Evolutionary conservation across 306 rosid genomes (phyloP).

Genomic region (Prunus kanzakura): DNA sequence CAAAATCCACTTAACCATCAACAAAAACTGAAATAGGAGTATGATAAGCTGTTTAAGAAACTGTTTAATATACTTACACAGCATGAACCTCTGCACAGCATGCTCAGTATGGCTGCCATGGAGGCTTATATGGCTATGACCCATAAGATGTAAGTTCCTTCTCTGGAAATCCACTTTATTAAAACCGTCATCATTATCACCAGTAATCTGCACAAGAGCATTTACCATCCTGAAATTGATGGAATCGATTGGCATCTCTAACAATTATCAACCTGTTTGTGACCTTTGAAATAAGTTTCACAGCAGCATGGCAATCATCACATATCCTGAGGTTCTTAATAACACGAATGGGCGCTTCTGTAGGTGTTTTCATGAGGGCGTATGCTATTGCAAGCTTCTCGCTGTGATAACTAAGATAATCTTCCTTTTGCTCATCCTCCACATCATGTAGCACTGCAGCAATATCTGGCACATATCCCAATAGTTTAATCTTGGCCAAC

Average conservation of each 20-base stretch:
- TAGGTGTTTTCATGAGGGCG: slow-evolving; percentile 29
- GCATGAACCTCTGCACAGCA: not conserved
- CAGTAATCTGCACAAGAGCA: slow-evolving; percentile 38
- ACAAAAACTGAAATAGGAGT: not conserved
- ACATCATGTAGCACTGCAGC: slow-evolving; percentile 32
- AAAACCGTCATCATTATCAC: slow-evolving; percentile 6
- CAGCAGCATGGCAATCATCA: slow-evolving; percentile 31
- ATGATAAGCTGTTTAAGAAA: not conserved
- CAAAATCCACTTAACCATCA: not conserved
- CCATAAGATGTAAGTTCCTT: not conserved
- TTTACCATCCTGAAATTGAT: slow-evolving; percentile 23
- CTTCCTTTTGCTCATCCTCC: slow-evolving; percentile 43
- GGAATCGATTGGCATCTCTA: slow-evolving; percentile 36
- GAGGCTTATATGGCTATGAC: not conserved
- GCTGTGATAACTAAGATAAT: slow-evolving; percentile 34
- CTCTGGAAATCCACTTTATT: not conserved
- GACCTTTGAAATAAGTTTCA: slow-evolving; percentile 27
- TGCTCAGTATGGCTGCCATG: not conserved
- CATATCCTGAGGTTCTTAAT: slow-evolving; percentile 40
- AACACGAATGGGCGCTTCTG: slow-evolving; percentile 21
- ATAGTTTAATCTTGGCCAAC: slow-evolving; percentile 30
- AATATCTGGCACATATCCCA: slow-evolving; percentile 38
- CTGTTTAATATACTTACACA: not conserved
- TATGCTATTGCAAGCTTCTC: slow-evolving; percentile 36
- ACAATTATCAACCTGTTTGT: slow-evolving; percentile 29